Conservation (phyloP, 1,284 basidiomycete species). For the Marasmius tenuissimus region DNA sequence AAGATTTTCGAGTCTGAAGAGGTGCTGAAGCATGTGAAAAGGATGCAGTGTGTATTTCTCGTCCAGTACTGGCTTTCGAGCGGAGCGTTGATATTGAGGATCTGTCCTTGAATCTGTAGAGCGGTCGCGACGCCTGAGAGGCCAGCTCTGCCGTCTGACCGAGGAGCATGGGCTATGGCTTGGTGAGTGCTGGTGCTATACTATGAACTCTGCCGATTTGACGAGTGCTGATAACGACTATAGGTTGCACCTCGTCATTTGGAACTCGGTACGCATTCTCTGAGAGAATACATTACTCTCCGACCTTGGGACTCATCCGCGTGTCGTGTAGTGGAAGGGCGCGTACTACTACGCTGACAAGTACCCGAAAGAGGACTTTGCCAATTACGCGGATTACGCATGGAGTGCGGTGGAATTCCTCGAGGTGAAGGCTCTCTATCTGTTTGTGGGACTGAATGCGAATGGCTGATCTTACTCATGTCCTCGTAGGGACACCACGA, state of each 20-base stretch:
- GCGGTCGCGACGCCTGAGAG: conserved; percentile 10
- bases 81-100: not conserved
- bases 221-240: not conserved
- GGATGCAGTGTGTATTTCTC: conserved; percentile 11
- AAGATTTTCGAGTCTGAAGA: conserved; percentile 11
- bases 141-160: conserved; percentile 13
- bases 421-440: conserved; percentile 6
- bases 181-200: conserved; percentile 9
- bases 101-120: not conserved
- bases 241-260: conserved; percentile 19
- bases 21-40: conserved; percentile 14
- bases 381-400: conserved; percentile 16
- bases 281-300: not conserved
- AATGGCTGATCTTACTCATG: not conserved
- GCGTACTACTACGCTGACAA: conserved; percentile 19
- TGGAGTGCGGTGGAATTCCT: conserved; percentile 12
- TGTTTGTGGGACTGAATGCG: not conserved
- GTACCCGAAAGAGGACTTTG: conserved; percentile 15
- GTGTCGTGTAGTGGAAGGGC: conserved; percentile 16
- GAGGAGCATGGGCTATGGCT: conserved; percentile 18
- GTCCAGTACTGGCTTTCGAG: not conserved
- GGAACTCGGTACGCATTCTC: conserved; percentile 15
- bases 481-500: conserved; percentile 16
- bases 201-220: not conserved
- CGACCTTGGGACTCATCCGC: not conserved